Base-by-base conservation (phyloP, 1,284 basidiomycete species). In the Malassezia dermatis region DNA sequence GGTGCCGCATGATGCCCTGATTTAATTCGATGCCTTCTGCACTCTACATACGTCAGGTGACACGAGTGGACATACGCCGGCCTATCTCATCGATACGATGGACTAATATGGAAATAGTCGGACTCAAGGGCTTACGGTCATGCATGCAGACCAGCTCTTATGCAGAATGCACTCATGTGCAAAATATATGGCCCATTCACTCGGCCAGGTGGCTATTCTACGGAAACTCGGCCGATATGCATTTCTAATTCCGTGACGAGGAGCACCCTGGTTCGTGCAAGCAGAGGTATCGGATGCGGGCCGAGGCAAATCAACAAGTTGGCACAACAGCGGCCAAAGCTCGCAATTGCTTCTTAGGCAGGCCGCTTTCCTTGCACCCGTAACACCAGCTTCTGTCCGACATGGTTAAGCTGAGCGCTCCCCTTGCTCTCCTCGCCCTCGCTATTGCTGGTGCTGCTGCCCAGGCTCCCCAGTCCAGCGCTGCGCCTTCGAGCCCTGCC, bases 351-450 rank as follows among this genome's bases (percentile, higher is more conserved):
- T 39, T 39, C 37, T 39, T 15, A 39, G 37, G 37, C 37, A 15
- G 37, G 37, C 17, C 37, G 19, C 5, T 39, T 39, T 39, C 37
- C 17, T 39, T 39, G 37, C 37, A 19, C 37, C 37, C 37, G 37
- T 24, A 8, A 28, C 39, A 52, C 41, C 50, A 44, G 41, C 43
- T 19, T 8, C 35, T 43, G 12, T 12, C 21, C n/a, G 40, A 39
- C 39, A 64, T 64, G 59, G 63, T 67, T 49, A 67, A 67, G 64
- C 62, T 67, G 56, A 62, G 53, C 58, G 46, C 50, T n/a, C 62
- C 64, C 31, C 45, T 67, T 49, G 62, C 62, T 31, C 57, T 67
- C 35, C 53, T 67, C 40, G 63, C 63, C 47, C 56, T 65, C 42
- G 62, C 62, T 37, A 58, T 64, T 32, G 60, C 50, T 46, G 60